Percentiles rank a stretch among this genome's conserved stretches.
phyloP scores from a whole-genome alignment of 306 rosid species.

The Vigna nakashimae region DNA sequence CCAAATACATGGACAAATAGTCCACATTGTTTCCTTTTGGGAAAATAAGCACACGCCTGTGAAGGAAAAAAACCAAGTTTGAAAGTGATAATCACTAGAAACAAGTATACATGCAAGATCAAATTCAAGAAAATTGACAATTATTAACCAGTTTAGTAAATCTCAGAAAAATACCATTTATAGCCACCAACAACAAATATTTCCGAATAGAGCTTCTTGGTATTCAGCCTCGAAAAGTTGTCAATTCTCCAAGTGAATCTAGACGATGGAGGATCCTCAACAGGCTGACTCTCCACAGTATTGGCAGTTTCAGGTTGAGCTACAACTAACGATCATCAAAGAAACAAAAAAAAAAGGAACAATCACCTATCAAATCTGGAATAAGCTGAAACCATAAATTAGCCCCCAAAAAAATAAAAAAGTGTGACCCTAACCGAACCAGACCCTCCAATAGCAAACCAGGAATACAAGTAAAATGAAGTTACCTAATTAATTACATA shows the following conservation, averaged over 20 bases:
- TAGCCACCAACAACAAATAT: constrained; percentile 52
- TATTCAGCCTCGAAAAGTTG: constrained; percentile 53
- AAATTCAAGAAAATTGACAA: constrained; percentile 1
- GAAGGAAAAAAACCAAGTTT: constrained; percentile 29
- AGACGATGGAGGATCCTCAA: constrained; percentile 48
- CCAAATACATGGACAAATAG: constrained; percentile 93
- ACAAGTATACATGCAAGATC: constrained; percentile 3
- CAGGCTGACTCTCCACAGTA: constrained; percentile 56
- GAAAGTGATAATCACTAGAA: constrained; percentile 10
- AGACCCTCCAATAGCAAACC: constrained; percentile 29
- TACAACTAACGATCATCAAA: constrained; percentile 46
- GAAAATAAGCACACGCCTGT: constrained; percentile 87
- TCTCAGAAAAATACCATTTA: constrained; percentile 51
- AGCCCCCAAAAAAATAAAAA: background rate
- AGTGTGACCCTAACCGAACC: constrained; percentile 22
- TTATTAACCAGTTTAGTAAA: constrained; percentile 2
- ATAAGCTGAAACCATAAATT: background rate
- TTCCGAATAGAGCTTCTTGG: constrained; percentile 55
- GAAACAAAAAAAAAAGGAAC: constrained; percentile 16
- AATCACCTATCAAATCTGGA: constrained; percentile 30
- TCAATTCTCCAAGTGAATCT: constrained; percentile 60
- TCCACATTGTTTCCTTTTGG: constrained; percentile 98
- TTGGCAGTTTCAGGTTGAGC: constrained; percentile 55
- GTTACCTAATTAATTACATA: constrained; percentile 10
- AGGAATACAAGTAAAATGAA: background rate